Conservation (phyloP, 352 stramenopile genomes). For the Pythium folliculosum region DNA sequence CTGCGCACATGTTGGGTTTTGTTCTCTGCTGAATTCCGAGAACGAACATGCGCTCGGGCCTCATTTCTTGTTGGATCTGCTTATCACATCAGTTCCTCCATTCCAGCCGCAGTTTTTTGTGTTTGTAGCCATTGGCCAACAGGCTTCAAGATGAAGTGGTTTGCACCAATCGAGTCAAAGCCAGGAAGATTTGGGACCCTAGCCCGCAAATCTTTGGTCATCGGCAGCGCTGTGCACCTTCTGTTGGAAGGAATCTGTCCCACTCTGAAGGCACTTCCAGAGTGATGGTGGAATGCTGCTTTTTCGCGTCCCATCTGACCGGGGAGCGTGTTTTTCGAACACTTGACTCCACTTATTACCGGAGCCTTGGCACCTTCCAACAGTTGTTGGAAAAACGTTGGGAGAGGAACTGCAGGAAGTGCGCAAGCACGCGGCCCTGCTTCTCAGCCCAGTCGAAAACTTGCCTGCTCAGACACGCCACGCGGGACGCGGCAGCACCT, state of each 20-base stretch:
- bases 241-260: slow-evolving; percentile 15
- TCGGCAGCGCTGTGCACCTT: slow-evolving; percentile 4
- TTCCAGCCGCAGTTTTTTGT: slow-evolving; percentile 23
- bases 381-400: slow-evolving; percentile 10
- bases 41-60: background rate
- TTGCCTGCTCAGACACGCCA: background rate
- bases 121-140: background rate
- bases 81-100: slow-evolving; percentile 22
- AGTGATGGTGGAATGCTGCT: slow-evolving; percentile 19
- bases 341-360: slow-evolving; percentile 27
- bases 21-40: background rate
- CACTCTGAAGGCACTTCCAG: slow-evolving; percentile 18
- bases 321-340: background rate
- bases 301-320: slow-evolving; percentile 17
- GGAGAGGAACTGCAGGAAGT: slow-evolving; percentile 5
- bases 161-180: slow-evolving; percentile 5
- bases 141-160: slow-evolving; percentile 16
- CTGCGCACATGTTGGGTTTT: background rate
- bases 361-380: slow-evolving; percentile 21
- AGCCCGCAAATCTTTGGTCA: slow-evolving; percentile 10
- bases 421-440: background rate
- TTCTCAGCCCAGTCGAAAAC: slow-evolving; percentile 5
- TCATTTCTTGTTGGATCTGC: background rate
- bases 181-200: background rate
- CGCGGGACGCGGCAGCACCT: background rate